phyloP scores from a whole-genome alignment of 768 basidiomycete genomes.

The Cystobasidium ongulense region DNA sequence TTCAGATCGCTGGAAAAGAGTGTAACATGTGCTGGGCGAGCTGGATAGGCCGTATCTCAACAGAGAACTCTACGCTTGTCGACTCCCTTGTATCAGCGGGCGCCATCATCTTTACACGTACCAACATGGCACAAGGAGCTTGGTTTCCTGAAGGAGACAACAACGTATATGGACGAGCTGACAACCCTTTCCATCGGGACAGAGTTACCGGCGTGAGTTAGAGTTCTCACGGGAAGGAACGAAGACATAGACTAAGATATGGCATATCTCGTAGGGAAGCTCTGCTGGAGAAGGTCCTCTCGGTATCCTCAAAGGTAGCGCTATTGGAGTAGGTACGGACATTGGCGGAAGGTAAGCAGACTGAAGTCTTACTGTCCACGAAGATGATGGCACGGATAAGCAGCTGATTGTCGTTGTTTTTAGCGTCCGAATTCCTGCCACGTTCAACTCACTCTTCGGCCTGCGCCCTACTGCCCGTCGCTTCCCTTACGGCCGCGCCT shows the following conservation, averaged over 20 bases:
- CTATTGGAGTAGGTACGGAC: background rate
- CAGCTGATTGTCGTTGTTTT: background rate
- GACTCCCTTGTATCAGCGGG: background rate
- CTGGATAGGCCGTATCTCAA: background rate
- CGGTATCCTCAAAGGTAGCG: constrained; percentile 38
- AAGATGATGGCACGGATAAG: background rate
- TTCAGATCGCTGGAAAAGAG: background rate
- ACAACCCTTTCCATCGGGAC: background rate
- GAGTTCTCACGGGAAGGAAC: background rate
- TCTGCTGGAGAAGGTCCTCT: background rate
- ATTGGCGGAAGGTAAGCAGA: background rate
- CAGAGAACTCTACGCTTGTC: background rate
- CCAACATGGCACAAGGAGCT: constrained; percentile 53
- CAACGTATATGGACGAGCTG: background rate
- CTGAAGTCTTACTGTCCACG: too few relatives aligned
- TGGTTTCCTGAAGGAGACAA: constrained; percentile 68
- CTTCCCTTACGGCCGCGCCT: background rate
- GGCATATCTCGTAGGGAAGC: background rate
- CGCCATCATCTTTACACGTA: background rate
- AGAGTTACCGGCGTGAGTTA: background rate
- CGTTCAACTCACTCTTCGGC: background rate
- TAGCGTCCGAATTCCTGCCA: background rate
- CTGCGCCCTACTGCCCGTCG: background rate
- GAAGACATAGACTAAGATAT: background rate
- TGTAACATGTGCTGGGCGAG: background rate